Conservation (phyloP, 2,329 filamentous ascomycete species). For the Myriangium duriaei region DNA sequence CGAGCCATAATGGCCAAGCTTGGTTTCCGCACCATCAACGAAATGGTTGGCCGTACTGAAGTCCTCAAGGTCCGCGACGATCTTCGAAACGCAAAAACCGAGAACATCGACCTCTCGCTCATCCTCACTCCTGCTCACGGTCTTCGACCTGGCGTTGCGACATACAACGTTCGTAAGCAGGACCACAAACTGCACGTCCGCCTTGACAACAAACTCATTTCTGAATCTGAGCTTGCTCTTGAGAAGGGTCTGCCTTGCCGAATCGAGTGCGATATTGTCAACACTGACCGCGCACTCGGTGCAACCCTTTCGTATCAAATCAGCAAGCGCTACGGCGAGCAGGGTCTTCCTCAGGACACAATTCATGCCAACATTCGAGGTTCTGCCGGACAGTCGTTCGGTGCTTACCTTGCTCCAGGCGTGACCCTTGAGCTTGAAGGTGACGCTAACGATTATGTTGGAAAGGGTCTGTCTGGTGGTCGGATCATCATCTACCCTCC, state of each 20-base stretch:
- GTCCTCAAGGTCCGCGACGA: conserved; percentile 78
- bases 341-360: conserved; percentile 79
- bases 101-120: conserved; percentile 84
- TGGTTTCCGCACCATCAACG: conserved; percentile 88
- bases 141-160: conserved; percentile 83
- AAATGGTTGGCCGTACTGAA: conserved; percentile 93
- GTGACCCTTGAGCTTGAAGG: conserved; percentile 91
- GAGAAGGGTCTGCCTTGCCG: conserved; percentile 88
- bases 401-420: conserved; percentile 84
- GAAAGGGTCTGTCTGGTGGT: conserved; percentile 88
- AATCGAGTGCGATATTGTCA: conserved; percentile 92
- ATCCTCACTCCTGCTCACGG: conserved; percentile 94
- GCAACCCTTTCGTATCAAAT: conserved; percentile 93
- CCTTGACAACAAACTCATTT: conserved; percentile 93
- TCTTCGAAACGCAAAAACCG: conserved; percentile 73
- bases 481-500: conserved; percentile 89
- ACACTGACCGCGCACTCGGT: conserved; percentile 88
- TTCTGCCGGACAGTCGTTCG: conserved; percentile 91
- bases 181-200: conserved; percentile 88
- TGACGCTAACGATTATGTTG: conserved; percentile 92
- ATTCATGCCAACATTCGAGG: conserved; percentile 95
- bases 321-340: conserved; percentile 81
- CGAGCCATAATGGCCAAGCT: conserved; percentile 94
- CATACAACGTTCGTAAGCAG: conserved; percentile 96
- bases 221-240: conserved; percentile 84